Conservation (phyloP, 305 asterid genomes). For the Fraxinus velutina region DNA sequence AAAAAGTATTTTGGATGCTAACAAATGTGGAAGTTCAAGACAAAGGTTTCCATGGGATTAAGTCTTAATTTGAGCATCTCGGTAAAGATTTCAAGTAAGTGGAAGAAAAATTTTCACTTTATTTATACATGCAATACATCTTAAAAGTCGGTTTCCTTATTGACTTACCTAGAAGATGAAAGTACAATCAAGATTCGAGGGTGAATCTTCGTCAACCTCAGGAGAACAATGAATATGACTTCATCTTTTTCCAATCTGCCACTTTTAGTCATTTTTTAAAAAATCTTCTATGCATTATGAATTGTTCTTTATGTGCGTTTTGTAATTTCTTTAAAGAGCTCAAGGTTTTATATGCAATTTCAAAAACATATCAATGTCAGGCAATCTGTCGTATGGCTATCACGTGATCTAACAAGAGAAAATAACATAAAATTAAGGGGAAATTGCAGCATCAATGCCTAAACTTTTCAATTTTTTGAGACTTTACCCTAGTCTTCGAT, state of each 20-base stretch:
- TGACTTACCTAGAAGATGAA: background rate
- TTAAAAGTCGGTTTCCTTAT: background rate
- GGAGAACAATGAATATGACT: background rate
- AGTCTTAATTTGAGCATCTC: background rate
- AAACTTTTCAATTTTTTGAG: no score
- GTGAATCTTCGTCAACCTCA: background rate
- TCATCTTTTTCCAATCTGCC: no score
- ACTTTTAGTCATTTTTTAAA: no score
- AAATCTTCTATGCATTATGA: no score
- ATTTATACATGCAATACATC: background rate
- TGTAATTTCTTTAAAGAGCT: background rate
- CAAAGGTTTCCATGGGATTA: background rate
- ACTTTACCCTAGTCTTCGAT: no score
- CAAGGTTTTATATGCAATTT: background rate
- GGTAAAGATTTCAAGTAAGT: background rate
- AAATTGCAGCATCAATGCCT: no score
- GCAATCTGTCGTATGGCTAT: no score
- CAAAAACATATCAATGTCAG: background rate
- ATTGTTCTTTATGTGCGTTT: background rate
- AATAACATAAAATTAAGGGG: no score
- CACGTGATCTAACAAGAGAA: no score
- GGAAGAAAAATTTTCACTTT: no score
- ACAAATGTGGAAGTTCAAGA: background rate
- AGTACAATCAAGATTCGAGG: background rate
- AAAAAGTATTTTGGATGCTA: background rate